Evolutionary conservation across 2,329 filamentous ascomycete genomes (phyloP), one percentile per base, ranked within the genome.

Genomic region (Lasiodiplodia hormozganensis): DNA sequence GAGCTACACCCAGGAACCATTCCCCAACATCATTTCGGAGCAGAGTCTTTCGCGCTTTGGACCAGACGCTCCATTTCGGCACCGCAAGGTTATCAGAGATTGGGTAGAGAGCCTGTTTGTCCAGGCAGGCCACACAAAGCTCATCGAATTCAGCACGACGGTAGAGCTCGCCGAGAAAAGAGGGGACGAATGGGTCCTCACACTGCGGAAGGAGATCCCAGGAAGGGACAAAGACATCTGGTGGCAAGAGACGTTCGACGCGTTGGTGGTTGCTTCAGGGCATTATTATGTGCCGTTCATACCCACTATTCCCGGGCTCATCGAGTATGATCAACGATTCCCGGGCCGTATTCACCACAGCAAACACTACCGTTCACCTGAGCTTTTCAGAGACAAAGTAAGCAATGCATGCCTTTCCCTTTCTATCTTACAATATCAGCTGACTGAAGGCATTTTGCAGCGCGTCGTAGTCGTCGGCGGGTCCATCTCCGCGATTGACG

Each of bases 191-290:
- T 80, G 78, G 78, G 69, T 70, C 2, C 64, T 80, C 0, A 76
- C 75, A 0, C 70, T 80, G 12, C 73, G 77, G 1, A 70, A 65
- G 11, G 57, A 62, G 5, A 47, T 47, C 40, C 57, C 38, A 1
- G 40, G 40, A 2, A 62, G 49, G 7, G n/a, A 28, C 14, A 23
- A 7, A 8, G 75, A 79, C 60, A 73, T 76, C 70, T 81, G 79
- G 79, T 80, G 78, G 81, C 70, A 75, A 25, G 77, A 83, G 70
- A 70, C 69, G 0, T 83, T 82, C 25, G 92, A 95, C 76, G 92
- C 92, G 3, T 85, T 95, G 7, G 87, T 94, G 2, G 86, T 93
- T 18, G 90, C 92, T 14, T 92, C 88, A 67, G 92, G 92, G 0
- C 92, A 95, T 77, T 94, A 92, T 76, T 86, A 86, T 6, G 86